Evolutionary conservation across 768 basidiomycete species (phyloP).

Genomic region (Hericium erinaceus): DNA sequence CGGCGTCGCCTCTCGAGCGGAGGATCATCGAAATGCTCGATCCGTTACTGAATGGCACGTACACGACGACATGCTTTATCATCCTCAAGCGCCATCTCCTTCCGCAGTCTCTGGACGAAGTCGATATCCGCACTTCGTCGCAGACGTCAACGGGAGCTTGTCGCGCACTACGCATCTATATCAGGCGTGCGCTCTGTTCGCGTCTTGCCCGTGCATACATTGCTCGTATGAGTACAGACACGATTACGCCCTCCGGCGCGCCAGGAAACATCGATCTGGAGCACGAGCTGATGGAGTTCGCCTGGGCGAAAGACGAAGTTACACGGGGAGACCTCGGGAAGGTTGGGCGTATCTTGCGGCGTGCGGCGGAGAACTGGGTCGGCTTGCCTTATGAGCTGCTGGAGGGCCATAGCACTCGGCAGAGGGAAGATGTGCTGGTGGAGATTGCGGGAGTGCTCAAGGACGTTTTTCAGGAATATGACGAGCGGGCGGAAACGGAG

Average conservation of each 20-base stretch:
- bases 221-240: constrained; percentile 37
- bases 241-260: constrained; percentile 51
- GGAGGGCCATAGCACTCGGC: constrained; percentile 13
- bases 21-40: constrained; percentile 48
- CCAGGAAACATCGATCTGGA: constrained; percentile 53
- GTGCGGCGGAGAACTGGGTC: constrained; percentile 55
- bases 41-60: constrained; percentile 53
- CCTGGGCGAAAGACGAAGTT: constrained; percentile 61
- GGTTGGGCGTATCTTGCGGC: constrained; percentile 44
- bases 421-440: constrained; percentile 38
- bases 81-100: constrained; percentile 51
- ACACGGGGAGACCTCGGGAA: constrained; percentile 60
- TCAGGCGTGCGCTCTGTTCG: constrained; percentile 50
- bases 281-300: constrained; percentile 57
- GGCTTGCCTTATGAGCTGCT: constrained; percentile 16
- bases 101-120: constrained; percentile 28
- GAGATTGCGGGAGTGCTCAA: constrained; percentile 63
- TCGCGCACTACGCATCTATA: constrained; percentile 51
- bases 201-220: constrained; percentile 64
- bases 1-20: constrained; percentile 35
- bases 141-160: constrained; percentile 23
- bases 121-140: constrained; percentile 9
- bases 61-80: constrained; percentile 53
- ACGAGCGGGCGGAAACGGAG: constrained; percentile 39
- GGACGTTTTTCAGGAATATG: constrained; percentile 67